Evolutionary conservation across 331 rosid genomes (phyloP), one percentile per base, ranked within the genome.

Genomic region (Ulmus americana): DNA sequence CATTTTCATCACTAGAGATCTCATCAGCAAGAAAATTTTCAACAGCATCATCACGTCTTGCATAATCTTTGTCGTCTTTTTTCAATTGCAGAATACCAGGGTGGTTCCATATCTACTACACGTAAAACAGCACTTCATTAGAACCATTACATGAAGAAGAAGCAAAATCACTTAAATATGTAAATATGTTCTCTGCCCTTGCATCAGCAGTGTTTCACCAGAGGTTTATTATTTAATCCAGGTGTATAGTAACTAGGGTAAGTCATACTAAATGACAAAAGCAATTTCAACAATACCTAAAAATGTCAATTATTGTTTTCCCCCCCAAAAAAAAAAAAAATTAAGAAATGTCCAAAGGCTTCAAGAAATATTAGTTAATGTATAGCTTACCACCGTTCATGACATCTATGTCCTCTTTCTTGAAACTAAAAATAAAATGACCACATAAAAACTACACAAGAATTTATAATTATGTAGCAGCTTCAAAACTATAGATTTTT

Each of bases 21-120:
- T 82, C 95, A 70, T 89, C 97, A 55, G 88, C 95, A 53, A 88
- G 94, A 74, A 92, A 82, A 85, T 85, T 88, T 70, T 92, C 98
- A 59, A 92, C 80, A 46, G 86, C 85, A 59, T 79, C 98, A 70
- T 85, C 98, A 45, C 84, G 85, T 69, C 83, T 85, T 42, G 67
- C 83, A 43, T 76, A 76, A 57, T 75, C 85, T 78, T 74, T 91
- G 48, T 79, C 90, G 59, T 91, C 96, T 83, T 89, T 92, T 67
- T 81, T 83, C 74, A 92, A 67, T 79, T 92, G 98, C 91, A 92
- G 83, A 73, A 92, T 92, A 73, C 98, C 97, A 13, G 98, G 98
- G 80, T 92, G 98, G 70, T 92, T 92, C 97, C 97, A 89, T 77
- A 92, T 92, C 98, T 92, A 87, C 65, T 60, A 83, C 69, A 67